phyloP scores from a whole-genome alignment of 2,329 filamentous ascomycete species.

The Clonostachys sp. region DNA sequence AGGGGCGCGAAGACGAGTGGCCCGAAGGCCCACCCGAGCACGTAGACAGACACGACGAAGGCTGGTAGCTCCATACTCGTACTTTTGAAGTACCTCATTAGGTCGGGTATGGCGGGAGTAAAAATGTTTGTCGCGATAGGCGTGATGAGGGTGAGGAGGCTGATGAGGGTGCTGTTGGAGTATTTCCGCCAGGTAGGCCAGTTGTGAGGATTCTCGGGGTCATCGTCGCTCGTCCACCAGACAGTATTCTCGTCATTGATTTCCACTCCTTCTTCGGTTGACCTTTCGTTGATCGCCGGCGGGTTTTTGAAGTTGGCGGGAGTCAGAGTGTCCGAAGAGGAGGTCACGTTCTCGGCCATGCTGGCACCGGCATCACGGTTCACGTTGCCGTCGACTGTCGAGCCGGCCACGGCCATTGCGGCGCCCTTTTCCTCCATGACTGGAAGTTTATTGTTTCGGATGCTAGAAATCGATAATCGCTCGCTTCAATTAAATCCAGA shows the following conservation, averaged over 20 bases:
- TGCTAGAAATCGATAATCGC: too few relatives aligned
- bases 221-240: constrained; percentile 54
- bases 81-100: constrained; percentile 40
- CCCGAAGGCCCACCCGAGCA: constrained; percentile 49
- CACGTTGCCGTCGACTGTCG: too few relatives aligned
- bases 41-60: constrained; percentile 37
- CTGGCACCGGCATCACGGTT: too few relatives aligned
- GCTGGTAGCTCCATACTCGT: constrained; percentile 27
- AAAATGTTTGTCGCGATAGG: constrained; percentile 16
- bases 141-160: constrained; percentile 28
- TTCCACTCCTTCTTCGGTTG: too few relatives aligned
- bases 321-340: too few relatives aligned
- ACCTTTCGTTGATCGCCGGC: too few relatives aligned
- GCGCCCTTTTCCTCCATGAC: too few relatives aligned
- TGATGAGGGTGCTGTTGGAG: constrained; percentile 18
- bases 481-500: too few relatives aligned
- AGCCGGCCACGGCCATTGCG: too few relatives aligned
- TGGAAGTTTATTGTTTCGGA: too few relatives aligned
- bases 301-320: too few relatives aligned
- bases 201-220: constrained; percentile 59
- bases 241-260: constrained; percentile 23
- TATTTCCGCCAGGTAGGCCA: constrained; percentile 48
- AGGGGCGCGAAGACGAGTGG: constrained; percentile 61
- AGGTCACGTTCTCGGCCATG: too few relatives aligned
- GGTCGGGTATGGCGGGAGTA: constrained; percentile 32